Percentiles rank a stretch among this genome's conserved stretches.
Evolutionary conservation across 495 filamentous ascomycete genomes (phyloP).

Genomic region (Xylaria grammica): DNA sequence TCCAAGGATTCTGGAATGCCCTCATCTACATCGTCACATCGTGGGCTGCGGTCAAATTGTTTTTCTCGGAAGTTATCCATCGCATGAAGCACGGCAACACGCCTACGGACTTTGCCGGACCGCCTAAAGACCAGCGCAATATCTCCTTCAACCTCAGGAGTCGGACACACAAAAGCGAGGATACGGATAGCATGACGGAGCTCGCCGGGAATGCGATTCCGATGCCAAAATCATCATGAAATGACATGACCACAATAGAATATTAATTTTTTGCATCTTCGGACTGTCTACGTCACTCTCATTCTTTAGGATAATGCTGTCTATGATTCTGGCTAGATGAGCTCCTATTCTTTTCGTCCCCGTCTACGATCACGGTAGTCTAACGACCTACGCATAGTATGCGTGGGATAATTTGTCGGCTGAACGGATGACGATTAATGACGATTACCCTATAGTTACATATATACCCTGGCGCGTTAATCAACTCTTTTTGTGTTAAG

Average conservation of each 20-base stretch:
- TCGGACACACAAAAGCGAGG: slow-evolving; percentile 26
- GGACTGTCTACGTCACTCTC: neutral
- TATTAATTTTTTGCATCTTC: neutral
- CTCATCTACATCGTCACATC: slow-evolving; percentile 77
- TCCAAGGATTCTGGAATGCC: slow-evolving; percentile 89
- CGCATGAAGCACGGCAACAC: slow-evolving; percentile 22
- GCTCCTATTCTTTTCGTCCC: neutral
- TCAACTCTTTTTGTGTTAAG: neutral
- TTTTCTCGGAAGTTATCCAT: slow-evolving; percentile 33
- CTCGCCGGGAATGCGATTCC: slow-evolving; percentile 29
- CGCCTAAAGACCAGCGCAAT: slow-evolving; percentile 27
- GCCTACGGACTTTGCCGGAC: slow-evolving; percentile 25
- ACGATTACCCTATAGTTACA: too few relatives aligned
- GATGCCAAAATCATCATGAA: slow-evolving; percentile 13
- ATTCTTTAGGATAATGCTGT: neutral
- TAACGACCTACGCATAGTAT: neutral
- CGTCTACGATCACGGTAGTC: neutral
- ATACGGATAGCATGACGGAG: slow-evolving; percentile 52
- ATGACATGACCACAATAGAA: neutral
- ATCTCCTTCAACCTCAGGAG: slow-evolving; percentile 26
- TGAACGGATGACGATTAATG: neutral
- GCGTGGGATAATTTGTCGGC: neutral
- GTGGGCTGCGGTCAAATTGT: slow-evolving; percentile 51
- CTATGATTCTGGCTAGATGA: neutral
- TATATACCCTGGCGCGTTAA: slow-evolving; percentile 15